Evolutionary conservation across 1,284 basidiomycete genomes (phyloP).

Genomic region (Austroboletus novae-zelandiae): DNA sequence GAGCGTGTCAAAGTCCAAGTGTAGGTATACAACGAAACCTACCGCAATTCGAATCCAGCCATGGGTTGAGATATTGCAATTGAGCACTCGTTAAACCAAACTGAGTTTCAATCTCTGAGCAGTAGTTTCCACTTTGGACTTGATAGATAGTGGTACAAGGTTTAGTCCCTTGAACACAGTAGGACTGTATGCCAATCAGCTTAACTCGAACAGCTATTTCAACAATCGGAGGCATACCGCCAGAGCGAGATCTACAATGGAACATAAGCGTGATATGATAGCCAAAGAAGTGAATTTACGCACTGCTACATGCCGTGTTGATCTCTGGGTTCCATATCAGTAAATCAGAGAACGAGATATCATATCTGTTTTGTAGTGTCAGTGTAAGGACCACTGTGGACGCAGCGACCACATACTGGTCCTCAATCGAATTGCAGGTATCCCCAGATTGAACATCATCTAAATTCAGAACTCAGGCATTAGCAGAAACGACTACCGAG

Average conservation of each 20-base stretch:
- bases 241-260: not conserved
- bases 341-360: slow-evolving; percentile 3
- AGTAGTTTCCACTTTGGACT: too few relatives aligned
- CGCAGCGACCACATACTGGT: not conserved
- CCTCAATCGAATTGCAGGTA: not conserved
- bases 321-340: slow-evolving; percentile 2
- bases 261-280: not conserved
- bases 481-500: not conserved
- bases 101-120: not conserved
- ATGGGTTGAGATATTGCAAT: not conserved
- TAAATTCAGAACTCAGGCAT: too few relatives aligned
- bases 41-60: slow-evolving; percentile 4
- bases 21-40: not conserved
- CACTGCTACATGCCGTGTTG: not conserved
- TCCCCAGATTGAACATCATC: too few relatives aligned
- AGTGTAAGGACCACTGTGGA: not conserved
- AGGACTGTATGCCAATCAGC: not conserved
- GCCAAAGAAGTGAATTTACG: not conserved
- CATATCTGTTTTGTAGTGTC: not conserved
- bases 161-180: too few relatives aligned
- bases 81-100: not conserved
- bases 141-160: too few relatives aligned
- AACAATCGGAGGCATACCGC: not conserved
- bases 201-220: not conserved
- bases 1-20: not conserved